A percentile compares a stretch with the other conserved stretches of the same genome.
Conservation (phyloP, 148 eudicot genomes). For the Chenopodium suecicum region DNA sequence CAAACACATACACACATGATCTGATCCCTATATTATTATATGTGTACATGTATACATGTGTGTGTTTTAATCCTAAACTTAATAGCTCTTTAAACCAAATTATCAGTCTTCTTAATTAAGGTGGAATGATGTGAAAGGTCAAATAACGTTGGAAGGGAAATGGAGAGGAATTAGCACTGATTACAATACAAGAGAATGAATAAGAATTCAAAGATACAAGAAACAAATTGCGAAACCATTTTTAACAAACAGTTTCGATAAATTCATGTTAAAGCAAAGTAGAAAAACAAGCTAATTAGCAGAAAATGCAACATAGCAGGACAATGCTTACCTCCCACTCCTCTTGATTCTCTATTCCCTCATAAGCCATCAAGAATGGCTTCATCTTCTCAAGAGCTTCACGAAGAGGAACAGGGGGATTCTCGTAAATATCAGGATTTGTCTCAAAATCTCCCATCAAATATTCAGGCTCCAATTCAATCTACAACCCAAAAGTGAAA, state of each 20-base stretch:
- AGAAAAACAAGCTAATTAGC: too few species aligned
- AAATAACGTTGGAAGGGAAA: background rate
- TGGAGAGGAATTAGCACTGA: background rate
- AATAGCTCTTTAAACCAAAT: background rate
- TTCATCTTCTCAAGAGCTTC: conserved; percentile 88
- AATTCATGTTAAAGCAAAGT: too few species aligned
- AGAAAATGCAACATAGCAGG: background rate
- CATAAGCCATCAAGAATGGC: conserved; percentile 84
- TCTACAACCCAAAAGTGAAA: conserved; percentile 44
- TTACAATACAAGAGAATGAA: background rate
- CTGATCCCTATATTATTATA: background rate
- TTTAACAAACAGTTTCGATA: too few species aligned
- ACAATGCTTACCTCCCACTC: conserved; percentile 79
- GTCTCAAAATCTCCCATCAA: conserved; percentile 74
- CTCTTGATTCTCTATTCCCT: conserved; percentile 68
- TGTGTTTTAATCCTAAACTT: background rate
- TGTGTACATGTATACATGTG: too few species aligned
- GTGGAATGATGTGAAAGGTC: background rate
- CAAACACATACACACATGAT: background rate
- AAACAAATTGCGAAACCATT: too few species aligned
- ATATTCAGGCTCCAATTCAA: conserved; percentile 91
- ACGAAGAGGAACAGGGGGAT: conserved; percentile 69
- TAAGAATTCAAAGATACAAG: background rate
- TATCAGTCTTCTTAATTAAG: too few species aligned
- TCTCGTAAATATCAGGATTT: conserved; percentile 85